Base-by-base conservation (phyloP, 2,329 filamentous ascomycete genomes). In the Stemphylium lycopersici region DNA sequence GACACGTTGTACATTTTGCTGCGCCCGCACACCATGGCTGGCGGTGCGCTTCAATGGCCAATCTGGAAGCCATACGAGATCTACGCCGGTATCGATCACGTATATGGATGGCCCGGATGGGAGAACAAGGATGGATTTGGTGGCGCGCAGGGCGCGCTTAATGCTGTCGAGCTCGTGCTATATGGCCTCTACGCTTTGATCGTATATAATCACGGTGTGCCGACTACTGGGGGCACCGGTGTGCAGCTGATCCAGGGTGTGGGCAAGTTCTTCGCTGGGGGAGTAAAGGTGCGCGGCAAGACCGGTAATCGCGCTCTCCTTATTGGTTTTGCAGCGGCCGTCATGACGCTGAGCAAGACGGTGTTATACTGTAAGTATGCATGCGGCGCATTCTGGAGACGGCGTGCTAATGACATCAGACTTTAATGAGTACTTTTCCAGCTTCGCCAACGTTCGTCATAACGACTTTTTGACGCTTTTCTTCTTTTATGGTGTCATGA, bases 21-120 rank as follows among this genome's bases (percentile, higher is more conserved):
- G 48, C 90, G 92, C 16, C 92, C 92, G 26, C 84, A 88, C 74
- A 90, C 87, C 52, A 95, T 96, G 90, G 85, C 87, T 0, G 90
- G 90, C 63, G 91, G 91, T 13, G 77, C 75, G 41, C 79, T 89
- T 47, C 90, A 96, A 78, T 82, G 78, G 64, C 89, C 90, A 1
- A 66, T 96, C 37, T 96, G 85, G 83, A 78, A 77, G 26, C 91
- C 90, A 0, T 96, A 96, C 77, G 85, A 83, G 68, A 84, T 96
- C 1, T 96, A 96, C 78, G 90, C 88, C 52, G 79, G 81, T 45
- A 80, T 96, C 62, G 92, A 96, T 76, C 81, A 92, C 73, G 81
- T 93, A 29, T 96, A 96, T 78, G 91, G 91, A 36, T 88, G 83
- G 80, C 87, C 88, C 65, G 87, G 89, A 3, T 91, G 83, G 72